Conservation (phyloP, 2,329 filamentous ascomycete genomes). For the Trematosphaeria pertusa region DNA sequence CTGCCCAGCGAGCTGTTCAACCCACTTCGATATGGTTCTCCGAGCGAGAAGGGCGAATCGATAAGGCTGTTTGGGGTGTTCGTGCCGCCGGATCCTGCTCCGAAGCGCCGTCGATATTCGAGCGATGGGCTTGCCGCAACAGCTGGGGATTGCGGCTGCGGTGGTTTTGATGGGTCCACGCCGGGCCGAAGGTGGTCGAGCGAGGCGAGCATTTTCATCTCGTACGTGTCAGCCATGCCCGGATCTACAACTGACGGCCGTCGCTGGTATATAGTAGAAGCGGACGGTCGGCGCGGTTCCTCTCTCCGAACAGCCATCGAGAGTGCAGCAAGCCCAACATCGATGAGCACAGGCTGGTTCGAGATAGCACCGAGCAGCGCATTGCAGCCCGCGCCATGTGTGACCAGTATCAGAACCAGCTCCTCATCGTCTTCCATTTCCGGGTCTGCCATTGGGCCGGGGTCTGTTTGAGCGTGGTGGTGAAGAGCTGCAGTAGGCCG, state of each 20-base stretch:
- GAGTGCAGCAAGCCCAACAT: conserved; percentile 87
- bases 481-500: conserved; percentile 24
- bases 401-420: conserved; percentile 84
- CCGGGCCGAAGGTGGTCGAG: conserved; percentile 73
- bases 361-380: conserved; percentile 91
- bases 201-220: conserved; percentile 76
- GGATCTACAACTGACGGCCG: conserved; percentile 51
- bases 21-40: conserved; percentile 34
- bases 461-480: conserved; percentile 29
- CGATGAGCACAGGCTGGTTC: conserved; percentile 87
- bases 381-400: conserved; percentile 95
- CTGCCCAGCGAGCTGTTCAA: conserved; percentile 50
- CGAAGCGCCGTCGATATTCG: conserved; percentile 33
- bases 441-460: conserved; percentile 43
- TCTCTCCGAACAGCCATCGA: conserved; percentile 72
- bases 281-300: conserved; percentile 32
- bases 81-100: conserved; percentile 22
- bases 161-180: conserved; percentile 48
- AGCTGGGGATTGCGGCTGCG: conserved; percentile 40
- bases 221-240: conserved; percentile 67
- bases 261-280: conserved; percentile 34
- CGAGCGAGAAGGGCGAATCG: conserved; percentile 38
- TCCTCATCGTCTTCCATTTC: conserved; percentile 64
- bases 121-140: conserved; percentile 35
- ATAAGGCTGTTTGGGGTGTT: conserved; percentile 35